Evolutionary conservation across 2,329 filamentous ascomycete species (phyloP), one percentile per base, ranked within the genome.

Genomic region (Hysterium pulicare): DNA sequence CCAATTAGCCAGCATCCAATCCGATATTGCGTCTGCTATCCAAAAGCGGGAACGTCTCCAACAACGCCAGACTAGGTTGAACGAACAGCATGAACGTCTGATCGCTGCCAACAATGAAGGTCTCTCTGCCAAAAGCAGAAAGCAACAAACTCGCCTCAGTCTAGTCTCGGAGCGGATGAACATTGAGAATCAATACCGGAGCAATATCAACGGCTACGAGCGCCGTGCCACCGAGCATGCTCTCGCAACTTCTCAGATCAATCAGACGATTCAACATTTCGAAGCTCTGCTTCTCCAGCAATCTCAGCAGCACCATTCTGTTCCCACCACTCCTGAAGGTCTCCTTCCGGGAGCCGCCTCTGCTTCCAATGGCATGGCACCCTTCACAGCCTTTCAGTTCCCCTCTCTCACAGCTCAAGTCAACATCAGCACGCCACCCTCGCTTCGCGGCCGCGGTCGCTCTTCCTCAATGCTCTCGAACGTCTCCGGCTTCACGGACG

Each of bases 31-130:
- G 16, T 75, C 76, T 48, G 71, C 84, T 22, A 77, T 83, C 57
- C 79, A 81, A 43, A 87, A 87, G 64, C 78, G 79, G 38, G 87
- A 87, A 69, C 86, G 86, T 68, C 82, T 88, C 32, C 79, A 81
- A 42, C 75, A 79, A 20, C 82, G 86, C 38, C 84, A 87, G 54
- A 75, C 77, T 58, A 87, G 87, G 70, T 80, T 88, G 19, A 82
- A 85, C 51, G 82, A 80, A 51, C 86, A 90, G 64, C 77, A 86
- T 52, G 81, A 82, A 42, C 82, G 82, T 54, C 82, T 90, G 53
- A 75, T 77, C 19, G 81, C 84, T 53, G 84, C 84, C 53, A 86
- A 86, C 61, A 76, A 74, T 38, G 76, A 82, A 37, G 81, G 81
- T 1, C 71, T 83, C 16, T 77, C 82, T 48, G 82, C 83, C 59